Percentiles rank a stretch among this genome's conserved stretches.
These are phyloP conservation scores for Colletotrichum plurivorum DNA, from an alignment of 2,329 filamentous ascomycete species.

Conservation along the genomic window DNA sequence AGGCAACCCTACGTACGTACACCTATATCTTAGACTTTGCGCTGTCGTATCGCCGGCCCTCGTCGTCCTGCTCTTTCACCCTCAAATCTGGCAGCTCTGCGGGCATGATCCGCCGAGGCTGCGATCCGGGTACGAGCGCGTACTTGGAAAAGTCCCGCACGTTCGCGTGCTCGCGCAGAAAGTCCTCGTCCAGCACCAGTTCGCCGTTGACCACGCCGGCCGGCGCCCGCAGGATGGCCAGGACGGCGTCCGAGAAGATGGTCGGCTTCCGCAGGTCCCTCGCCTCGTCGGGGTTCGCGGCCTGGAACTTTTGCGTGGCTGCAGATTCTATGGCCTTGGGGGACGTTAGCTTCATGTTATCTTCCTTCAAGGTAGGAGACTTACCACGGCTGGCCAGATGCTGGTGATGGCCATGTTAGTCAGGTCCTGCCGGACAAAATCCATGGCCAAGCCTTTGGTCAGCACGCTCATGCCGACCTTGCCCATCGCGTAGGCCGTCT, in stretches of 20 bases:
- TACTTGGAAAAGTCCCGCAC: constrained; percentile 82
- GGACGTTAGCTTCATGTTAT: too few relatives aligned
- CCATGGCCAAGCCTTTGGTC: constrained; percentile 86
- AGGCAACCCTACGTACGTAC: background rate
- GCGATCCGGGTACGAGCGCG: constrained; percentile 73
- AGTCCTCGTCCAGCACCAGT: constrained; percentile 85
- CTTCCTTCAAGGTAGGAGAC: constrained; percentile 45
- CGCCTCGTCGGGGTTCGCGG: constrained; percentile 59
- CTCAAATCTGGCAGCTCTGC: constrained; percentile 75
- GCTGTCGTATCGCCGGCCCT: constrained; percentile 81
- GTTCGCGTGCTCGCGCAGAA: constrained; percentile 74
- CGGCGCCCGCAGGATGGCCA: constrained; percentile 77
- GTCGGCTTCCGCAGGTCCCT: constrained; percentile 77
- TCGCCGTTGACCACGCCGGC: constrained; percentile 76
- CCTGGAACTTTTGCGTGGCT: constrained; percentile 72
- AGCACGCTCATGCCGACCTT: constrained; percentile 88
- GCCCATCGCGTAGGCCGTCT: constrained; percentile 85
- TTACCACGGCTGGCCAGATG: constrained; percentile 84
- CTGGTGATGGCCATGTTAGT: constrained; percentile 82
- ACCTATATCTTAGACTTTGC: constrained; percentile 55
- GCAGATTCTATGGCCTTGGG: constrained; percentile 77
- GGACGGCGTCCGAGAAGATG: constrained; percentile 85
- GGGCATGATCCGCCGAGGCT: constrained; percentile 85
- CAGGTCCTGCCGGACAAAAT: constrained; percentile 77
- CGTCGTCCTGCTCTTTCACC: constrained; percentile 85